phyloP scores from a whole-genome alignment of 768 basidiomycete genomes.

The Goffeauzyma gilvescens region DNA sequence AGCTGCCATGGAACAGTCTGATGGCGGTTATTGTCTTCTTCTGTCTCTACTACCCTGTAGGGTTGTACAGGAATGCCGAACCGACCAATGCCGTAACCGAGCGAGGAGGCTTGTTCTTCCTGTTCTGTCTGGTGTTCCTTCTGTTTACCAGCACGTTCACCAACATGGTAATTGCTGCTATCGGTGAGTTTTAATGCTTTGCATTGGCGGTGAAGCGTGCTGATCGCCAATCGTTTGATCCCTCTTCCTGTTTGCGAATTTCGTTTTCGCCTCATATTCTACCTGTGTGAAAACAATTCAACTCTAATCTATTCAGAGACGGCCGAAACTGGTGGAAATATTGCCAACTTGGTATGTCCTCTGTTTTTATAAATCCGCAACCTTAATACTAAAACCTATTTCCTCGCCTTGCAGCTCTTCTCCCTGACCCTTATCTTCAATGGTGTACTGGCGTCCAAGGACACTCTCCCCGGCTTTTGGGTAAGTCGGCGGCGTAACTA shows the following conservation, averaged over 20 bases:
- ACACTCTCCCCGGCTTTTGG: neutral
- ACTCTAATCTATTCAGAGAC: too few species aligned
- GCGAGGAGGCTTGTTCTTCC: conserved; percentile 36
- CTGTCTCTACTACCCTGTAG: conserved; percentile 33
- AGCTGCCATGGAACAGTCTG: conserved; percentile 15
- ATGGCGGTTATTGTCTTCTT: conserved; percentile 28
- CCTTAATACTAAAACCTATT: too few species aligned
- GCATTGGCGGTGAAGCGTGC: too few species aligned
- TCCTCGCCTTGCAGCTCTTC: neutral
- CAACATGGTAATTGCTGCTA: conserved; percentile 33
- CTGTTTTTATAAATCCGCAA: too few species aligned
- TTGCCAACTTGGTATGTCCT: conserved; percentile 35
- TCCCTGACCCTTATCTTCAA: conserved; percentile 33
- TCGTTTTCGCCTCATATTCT: too few species aligned
- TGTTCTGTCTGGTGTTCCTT: conserved; percentile 34
- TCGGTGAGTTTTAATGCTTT: too few species aligned
- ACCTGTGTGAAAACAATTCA: too few species aligned
- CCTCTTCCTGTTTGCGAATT: too few species aligned
- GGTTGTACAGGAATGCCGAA: conserved; percentile 34
- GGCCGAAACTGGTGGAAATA: conserved; percentile 35
- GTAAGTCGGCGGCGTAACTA: conserved; percentile 4
- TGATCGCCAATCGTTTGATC: too few species aligned
- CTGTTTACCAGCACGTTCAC: conserved; percentile 33
- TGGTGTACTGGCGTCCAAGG: conserved; percentile 19
- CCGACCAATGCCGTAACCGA: conserved; percentile 29